Evolutionary conservation across 1,284 basidiomycete species (phyloP), one percentile per base, ranked within the genome.

Genomic region (Exobasidium rhododendri): DNA sequence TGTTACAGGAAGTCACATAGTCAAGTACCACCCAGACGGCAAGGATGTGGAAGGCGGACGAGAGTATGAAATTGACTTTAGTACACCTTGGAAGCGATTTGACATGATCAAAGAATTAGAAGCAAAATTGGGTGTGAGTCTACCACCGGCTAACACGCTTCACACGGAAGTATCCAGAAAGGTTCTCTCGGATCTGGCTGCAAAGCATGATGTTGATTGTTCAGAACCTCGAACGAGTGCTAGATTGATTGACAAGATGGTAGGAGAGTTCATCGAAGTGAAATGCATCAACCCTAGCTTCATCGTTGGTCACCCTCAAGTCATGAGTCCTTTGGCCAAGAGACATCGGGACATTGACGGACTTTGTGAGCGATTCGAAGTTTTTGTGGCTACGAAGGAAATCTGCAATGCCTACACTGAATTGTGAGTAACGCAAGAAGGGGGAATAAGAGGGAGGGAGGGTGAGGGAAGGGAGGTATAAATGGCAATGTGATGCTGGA

Each of bases 331-430:
- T 6, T 86, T 99, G 24, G 96, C 94, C 47, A 79, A 79, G 67
- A 67, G 75, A 40, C 76, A 79, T 58, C 73, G 77, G 29, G 68
- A 73, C 59, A 74, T 77, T 29, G 67, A 70, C 3, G 96, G 96
- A 47, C 85, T 98, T 11, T 97, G 94, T 82, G 94, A 99, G 82
- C 91, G 94, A 17, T 99, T 99, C 84, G 94, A 99, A 81, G 92
- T 87, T 5, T 99, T 99, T 85, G 87, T 99, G 84, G 96, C 93
- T 55, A 93, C 92, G 68, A 97, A 97, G 85, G 94, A 97, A 83
- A 89, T 97, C 81, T 75, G 70, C 65, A 78, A 77, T 52, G 74
- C 75, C 4, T 77, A 98, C 82, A 98, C 94, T 45, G 94, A 98
- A 85, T 86, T 98, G 84, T 97, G 96, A 83, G 93, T 96, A 82